Base-by-base conservation (phyloP, 148 eudicot species). In the Limonium bicolor region DNA sequence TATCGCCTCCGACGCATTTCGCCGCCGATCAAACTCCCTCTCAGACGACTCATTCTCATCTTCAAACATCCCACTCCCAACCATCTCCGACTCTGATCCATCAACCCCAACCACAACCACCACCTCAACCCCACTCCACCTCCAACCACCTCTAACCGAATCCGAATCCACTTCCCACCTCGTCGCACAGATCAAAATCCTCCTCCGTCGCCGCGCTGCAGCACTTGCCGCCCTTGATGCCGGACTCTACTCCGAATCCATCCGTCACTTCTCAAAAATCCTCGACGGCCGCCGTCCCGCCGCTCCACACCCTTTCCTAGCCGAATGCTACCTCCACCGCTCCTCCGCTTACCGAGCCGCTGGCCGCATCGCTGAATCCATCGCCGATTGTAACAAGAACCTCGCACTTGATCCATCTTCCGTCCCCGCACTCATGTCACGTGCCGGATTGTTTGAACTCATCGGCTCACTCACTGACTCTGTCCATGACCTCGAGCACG, bases 401-500 rank as follows among this genome's bases (percentile, higher is more conserved):
- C 64, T 90, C 9, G 87, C 99, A 0, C 54, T 90, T 3, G 78
- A 90, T 32, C 86, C 93, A 0, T 59, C 75, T n/a, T 75, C 69
- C 50, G 78, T 86, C 26, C 55, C 57, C 6, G 93, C 99, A 0
- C 61, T 90, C 2, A 53, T 55, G n/a, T 62, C 68, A 0, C 66
- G 99, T 16, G 87, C 99, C 21, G 41, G 73, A 0, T 51, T 90
- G 4, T 90, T 80, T 36, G 95, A 90, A 48, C 51, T 73, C 18
- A 69, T 80, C 31, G 73, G 87, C 42, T 90, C 95, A 38, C 61
- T 84, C n/a, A 77, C 95, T 0, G 97, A 90, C 31, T 36, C 85
- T 1, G 87, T 90, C 36, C 95, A 90, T 36, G 97, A 90, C 45
- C 78, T 90, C 12, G 99, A 90, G 61, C 99, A 90, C 58, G 64